Percentiles rank a stretch among this genome's conserved stretches.
These are phyloP conservation scores for Comarum palustre DNA, from an alignment of 306 rosid species.

Conservation along the genomic window DNA sequence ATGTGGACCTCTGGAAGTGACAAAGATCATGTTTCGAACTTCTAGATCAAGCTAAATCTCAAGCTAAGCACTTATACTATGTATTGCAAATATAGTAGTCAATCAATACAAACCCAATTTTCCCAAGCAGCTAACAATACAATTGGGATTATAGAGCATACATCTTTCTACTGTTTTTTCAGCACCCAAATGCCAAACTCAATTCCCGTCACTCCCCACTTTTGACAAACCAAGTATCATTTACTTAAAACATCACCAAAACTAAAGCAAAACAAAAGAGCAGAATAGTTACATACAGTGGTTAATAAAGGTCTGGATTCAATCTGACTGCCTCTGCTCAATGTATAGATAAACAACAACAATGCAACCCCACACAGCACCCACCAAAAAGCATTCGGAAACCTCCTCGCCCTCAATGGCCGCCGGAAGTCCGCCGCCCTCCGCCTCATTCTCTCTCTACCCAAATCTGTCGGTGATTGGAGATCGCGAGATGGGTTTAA, in stretches of 20 bases:
- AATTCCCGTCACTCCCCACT: neutral
- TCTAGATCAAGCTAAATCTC: conserved; percentile 1
- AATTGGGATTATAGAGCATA: conserved; percentile 1
- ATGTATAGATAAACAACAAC: conserved; percentile 63
- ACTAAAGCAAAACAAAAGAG: neutral
- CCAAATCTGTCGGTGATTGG: neutral
- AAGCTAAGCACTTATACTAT: neutral
- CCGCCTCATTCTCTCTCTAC: conserved; percentile 60
- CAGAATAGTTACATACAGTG: conserved; percentile 39
- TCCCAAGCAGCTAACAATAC: neutral
- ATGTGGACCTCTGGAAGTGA: neutral
- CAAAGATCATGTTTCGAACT: neutral
- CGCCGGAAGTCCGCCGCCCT: conserved; percentile 72
- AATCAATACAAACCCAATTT: neutral
- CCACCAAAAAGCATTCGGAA: conserved; percentile 74
- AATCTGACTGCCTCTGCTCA: conserved; percentile 68
- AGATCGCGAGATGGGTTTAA: conserved; percentile 16
- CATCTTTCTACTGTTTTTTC: neutral
- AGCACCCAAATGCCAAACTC: neutral
- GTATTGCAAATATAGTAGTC: neutral
- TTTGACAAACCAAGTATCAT: neutral
- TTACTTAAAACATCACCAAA: neutral
- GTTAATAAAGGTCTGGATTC: conserved; percentile 65
- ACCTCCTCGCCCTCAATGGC: conserved; percentile 63
- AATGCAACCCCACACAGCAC: conserved; percentile 59